Evolutionary conservation across 2,329 filamentous ascomycete species (phyloP).

Genomic region (Aspergillus ochraceoroseus): DNA sequence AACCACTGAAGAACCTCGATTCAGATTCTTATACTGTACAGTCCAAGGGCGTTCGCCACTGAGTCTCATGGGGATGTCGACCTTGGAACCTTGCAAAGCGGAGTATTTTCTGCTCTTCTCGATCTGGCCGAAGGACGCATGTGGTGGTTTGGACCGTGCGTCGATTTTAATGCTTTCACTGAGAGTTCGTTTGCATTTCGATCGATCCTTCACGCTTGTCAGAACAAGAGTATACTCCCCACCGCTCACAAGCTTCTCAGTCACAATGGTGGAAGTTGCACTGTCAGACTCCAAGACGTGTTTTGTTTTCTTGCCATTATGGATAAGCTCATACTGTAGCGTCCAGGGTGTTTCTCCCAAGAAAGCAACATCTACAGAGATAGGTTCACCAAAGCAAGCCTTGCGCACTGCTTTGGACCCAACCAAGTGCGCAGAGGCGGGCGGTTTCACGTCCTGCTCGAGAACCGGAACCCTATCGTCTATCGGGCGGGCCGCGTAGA

Average conservation of each 20-base stretch:
- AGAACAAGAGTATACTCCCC: slow-evolving; percentile 87
- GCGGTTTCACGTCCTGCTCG: slow-evolving; percentile 88
- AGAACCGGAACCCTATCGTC: slow-evolving; percentile 59
- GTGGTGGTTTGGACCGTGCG: slow-evolving; percentile 82
- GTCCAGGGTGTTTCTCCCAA: slow-evolving; percentile 81
- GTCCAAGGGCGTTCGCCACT: slow-evolving; percentile 83
- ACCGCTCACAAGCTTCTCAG: slow-evolving; percentile 67
- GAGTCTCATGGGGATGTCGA: slow-evolving; percentile 75
- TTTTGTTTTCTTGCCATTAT: slow-evolving; percentile 77
- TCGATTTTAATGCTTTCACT: slow-evolving; percentile 80
- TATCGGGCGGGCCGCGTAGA: slow-evolving; percentile 67
- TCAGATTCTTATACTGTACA: slow-evolving; percentile 66
- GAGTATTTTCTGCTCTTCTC: slow-evolving; percentile 72
- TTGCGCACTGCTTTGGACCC: slow-evolving; percentile 52
- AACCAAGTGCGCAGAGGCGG: slow-evolving; percentile 70
- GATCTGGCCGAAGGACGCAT: slow-evolving; percentile 76
- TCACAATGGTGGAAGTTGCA: slow-evolving; percentile 65
- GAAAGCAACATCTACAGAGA: slow-evolving; percentile 68
- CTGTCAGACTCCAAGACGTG: slow-evolving; percentile 61
- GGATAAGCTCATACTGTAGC: slow-evolving; percentile 86
- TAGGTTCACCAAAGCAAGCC: slow-evolving; percentile 77
- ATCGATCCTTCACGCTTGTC: slow-evolving; percentile 78
- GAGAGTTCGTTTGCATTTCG: slow-evolving; percentile 78
- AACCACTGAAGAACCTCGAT: slow-evolving; percentile 49
- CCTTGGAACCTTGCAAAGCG: slow-evolving; percentile 68